Evolutionary conservation across 78 protist genomes (phyloP).

Genomic region (Dictyostelium purpureum): DNA sequence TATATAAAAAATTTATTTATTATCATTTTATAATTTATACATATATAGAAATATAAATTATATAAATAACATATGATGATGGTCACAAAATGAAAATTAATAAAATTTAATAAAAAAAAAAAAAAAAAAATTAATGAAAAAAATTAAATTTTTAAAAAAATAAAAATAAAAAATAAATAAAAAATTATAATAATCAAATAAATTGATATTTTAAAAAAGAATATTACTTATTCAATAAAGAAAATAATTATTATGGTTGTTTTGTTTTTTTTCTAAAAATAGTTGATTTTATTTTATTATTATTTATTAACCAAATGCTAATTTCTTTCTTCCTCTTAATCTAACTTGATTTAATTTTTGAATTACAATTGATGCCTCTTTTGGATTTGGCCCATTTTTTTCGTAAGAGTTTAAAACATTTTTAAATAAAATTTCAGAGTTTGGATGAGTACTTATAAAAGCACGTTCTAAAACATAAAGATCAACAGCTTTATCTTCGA

Average conservation of each 20-base stretch:
- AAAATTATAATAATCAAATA: too few species aligned
- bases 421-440: constrained; percentile 71
- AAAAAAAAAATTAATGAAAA: too few species aligned
- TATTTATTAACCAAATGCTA: constrained; percentile 79
- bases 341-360: constrained; percentile 78
- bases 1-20: too few species aligned
- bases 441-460: constrained; percentile 89
- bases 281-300: background rate
- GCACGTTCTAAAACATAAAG: constrained; percentile 96
- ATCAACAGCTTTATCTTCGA: constrained; percentile 96
- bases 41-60: too few species aligned
- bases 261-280: background rate
- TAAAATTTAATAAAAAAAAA: too few species aligned
- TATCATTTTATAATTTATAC: too few species aligned
- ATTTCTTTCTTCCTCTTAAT: constrained; percentile 85
- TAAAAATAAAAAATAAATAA: too few species aligned
- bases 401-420: constrained; percentile 24
- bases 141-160: too few species aligned
- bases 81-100: too few species aligned
- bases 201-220: too few species aligned
- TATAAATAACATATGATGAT: too few species aligned
- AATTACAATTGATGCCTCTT: background rate
- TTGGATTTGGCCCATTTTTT: background rate
- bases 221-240: too few species aligned
- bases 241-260: background rate